Evolutionary conservation across 768 basidiomycete genomes (phyloP).

Genomic region (Termitomyces sp.): DNA sequence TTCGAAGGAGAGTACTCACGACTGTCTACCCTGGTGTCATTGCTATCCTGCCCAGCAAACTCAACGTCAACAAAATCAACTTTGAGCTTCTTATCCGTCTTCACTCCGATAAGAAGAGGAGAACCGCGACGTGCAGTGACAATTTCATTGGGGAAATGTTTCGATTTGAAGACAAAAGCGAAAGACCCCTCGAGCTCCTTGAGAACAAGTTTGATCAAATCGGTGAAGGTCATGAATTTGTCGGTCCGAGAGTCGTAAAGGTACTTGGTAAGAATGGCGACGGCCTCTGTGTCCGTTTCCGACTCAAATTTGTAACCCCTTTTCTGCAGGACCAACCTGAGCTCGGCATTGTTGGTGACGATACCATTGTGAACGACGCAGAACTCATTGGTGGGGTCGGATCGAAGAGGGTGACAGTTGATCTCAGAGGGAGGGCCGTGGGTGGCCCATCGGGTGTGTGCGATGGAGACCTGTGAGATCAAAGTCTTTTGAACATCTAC

Average conservation of each 20-base stretch:
- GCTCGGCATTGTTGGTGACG: constrained; percentile 88
- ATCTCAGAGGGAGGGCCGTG: constrained; percentile 83
- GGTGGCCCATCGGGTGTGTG: constrained; percentile 99
- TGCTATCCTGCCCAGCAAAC: constrained; percentile 69
- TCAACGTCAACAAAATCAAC: constrained; percentile 99
- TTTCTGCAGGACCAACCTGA: constrained; percentile 91
- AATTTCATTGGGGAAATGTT: constrained; percentile 92
- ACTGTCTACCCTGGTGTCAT: constrained; percentile 31
- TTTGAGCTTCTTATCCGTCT: constrained; percentile 99
- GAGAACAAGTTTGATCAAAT: constrained; percentile 89
- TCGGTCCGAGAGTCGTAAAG: constrained; percentile 90
- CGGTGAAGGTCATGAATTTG: constrained; percentile 83
- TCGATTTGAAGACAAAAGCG: constrained; percentile 98
- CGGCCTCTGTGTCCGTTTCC: constrained; percentile 98
- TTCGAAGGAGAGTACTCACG: constrained; percentile 25
- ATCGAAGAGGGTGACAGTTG: constrained; percentile 95
- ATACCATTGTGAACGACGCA: constrained; percentile 98
- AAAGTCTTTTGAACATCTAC: constrained; percentile 74
- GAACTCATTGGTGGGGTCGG: constrained; percentile 79
- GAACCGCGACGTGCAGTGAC: constrained; percentile 97
- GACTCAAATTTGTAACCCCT: constrained; percentile 91
- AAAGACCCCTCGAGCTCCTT: constrained; percentile 99
- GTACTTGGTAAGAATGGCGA: constrained; percentile 94
- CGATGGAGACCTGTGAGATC: constrained; percentile 90
- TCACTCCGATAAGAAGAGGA: constrained; percentile 94